Percentiles rank a stretch among this genome's conserved stretches.
phyloP scores from a whole-genome alignment of 169 alveolate genomes.

The Plasmodium chabaudi region DNA sequence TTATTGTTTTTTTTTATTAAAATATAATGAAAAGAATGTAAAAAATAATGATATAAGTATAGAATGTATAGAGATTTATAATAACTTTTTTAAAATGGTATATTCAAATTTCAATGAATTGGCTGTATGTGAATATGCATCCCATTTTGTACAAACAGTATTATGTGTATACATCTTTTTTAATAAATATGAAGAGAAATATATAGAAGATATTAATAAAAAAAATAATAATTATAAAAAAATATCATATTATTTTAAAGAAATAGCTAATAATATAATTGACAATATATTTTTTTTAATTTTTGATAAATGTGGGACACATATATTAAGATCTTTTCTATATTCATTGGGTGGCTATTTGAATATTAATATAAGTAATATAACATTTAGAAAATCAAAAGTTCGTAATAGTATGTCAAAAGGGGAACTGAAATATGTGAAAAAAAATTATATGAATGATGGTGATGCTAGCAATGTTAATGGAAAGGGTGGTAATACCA shows the following conservation, averaged over 20 bases:
- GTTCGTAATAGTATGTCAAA: constrained; percentile 19
- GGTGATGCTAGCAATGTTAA: not conserved
- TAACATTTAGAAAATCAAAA: constrained; percentile 74
- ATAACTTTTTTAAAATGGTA: constrained; percentile 14
- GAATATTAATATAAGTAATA: constrained; percentile 34
- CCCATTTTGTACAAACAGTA: constrained; percentile 60
- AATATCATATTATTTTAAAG: constrained; percentile 3
- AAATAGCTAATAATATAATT: constrained; percentile 13
- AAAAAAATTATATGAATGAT: not conserved
- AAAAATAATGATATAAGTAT: constrained; percentile 50
- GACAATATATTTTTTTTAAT: constrained; percentile 34
- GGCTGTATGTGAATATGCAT: constrained; percentile 35
- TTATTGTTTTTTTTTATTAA: constrained; percentile 63
- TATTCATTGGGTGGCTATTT: constrained; percentile 62
- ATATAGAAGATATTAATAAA: constrained; percentile 50
- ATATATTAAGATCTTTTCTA: constrained; percentile 66
- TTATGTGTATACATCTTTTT: constrained; percentile 50
- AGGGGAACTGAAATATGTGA: constrained; percentile 25
- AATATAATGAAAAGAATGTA: constrained; percentile 52
- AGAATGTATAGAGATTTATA: constrained; percentile 55
- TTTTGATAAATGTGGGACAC: constrained; percentile 55
- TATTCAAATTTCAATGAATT: constrained; percentile 11
- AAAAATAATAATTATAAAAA: constrained; percentile 5
- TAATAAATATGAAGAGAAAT: constrained; percentile 54
- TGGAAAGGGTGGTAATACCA: not conserved